These are phyloP conservation scores for Circinella umbellata DNA, from an alignment of 371 early-diverging fungal species.

Conservation along the genomic window DNA sequence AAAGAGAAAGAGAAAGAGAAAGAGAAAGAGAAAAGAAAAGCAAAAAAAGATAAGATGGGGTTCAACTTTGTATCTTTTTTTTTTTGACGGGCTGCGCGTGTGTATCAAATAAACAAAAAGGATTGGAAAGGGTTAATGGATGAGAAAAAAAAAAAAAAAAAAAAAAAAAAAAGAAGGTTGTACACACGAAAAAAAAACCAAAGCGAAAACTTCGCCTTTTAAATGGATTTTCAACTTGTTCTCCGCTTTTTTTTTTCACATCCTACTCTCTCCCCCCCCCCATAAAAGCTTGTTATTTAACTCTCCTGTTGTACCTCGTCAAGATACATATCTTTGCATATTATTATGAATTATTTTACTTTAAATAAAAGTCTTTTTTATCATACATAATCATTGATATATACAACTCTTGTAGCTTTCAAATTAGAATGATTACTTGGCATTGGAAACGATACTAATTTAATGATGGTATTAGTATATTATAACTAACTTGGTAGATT, in stretches of 20 bases:
- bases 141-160: too few species aligned
- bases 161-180: background rate
- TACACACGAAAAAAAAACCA: background rate
- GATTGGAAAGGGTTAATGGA: slow-evolving; percentile 12
- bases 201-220: slow-evolving; percentile 4
- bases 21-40: background rate
- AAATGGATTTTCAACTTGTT: background rate
- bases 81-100: slow-evolving; percentile 11
- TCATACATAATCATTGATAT: too few species aligned
- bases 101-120: slow-evolving; percentile 6
- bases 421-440: too few species aligned
- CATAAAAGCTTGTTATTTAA: background rate
- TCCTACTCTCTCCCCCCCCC: too few species aligned
- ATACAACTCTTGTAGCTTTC: too few species aligned
- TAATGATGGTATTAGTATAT: too few species aligned
- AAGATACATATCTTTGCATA: too few species aligned
- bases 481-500: too few species aligned
- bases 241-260: slow-evolving; percentile 1
- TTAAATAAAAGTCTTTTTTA: too few species aligned
- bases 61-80: too few species aligned
- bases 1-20: background rate
- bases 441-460: too few species aligned
- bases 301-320: background rate
- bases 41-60: background rate
- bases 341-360: too few species aligned